These are phyloP conservation scores for Zymoseptoria pseudotritici DNA, from an alignment of 2,329 filamentous ascomycete genomes.

Conservation along the genomic window DNA sequence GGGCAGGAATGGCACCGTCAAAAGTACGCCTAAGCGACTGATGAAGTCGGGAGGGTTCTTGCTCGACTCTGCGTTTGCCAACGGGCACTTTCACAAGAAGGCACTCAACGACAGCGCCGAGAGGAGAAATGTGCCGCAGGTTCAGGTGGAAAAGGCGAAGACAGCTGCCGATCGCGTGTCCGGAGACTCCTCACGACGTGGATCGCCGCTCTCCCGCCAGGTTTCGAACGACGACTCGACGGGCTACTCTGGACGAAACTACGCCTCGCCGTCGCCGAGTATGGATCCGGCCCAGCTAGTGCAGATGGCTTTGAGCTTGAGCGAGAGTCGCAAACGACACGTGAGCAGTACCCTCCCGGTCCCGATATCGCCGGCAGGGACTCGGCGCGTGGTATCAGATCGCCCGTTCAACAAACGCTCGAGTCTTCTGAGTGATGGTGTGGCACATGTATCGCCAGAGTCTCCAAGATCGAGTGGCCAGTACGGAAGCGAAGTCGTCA, in stretches of 20 bases:
- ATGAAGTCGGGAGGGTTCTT: constrained; percentile 36
- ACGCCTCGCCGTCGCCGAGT: constrained; percentile 39
- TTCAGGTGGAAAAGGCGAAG: constrained; percentile 15
- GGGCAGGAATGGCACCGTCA: constrained; percentile 4
- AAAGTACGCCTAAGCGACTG: constrained; percentile 11
- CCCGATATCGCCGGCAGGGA: constrained; percentile 43
- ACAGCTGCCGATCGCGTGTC: constrained; percentile 11
- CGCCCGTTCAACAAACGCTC: constrained; percentile 33
- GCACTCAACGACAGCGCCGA: not conserved
- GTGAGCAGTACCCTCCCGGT: constrained; percentile 50
- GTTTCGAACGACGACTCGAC: constrained; percentile 12
- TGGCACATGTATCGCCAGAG: constrained; percentile 2
- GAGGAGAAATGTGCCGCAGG: constrained; percentile 17
- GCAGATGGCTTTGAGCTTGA: constrained; percentile 81
- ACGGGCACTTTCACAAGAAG: constrained; percentile 10
- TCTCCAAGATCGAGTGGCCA: constrained; percentile 8
- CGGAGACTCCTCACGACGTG: constrained; percentile 21
- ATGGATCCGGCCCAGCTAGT: constrained; percentile 84
- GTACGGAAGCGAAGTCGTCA: not conserved
- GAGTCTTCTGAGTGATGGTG: constrained; percentile 8
- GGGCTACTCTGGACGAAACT: constrained; percentile 3
- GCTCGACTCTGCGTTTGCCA: constrained; percentile 21
- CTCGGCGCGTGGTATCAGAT: constrained; percentile 44
- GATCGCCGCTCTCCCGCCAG: constrained; percentile 24
- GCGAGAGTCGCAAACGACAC: constrained; percentile 66